Base-by-base conservation (phyloP, 2,329 filamentous ascomycete species). In the Fusarium haematococcum region DNA sequence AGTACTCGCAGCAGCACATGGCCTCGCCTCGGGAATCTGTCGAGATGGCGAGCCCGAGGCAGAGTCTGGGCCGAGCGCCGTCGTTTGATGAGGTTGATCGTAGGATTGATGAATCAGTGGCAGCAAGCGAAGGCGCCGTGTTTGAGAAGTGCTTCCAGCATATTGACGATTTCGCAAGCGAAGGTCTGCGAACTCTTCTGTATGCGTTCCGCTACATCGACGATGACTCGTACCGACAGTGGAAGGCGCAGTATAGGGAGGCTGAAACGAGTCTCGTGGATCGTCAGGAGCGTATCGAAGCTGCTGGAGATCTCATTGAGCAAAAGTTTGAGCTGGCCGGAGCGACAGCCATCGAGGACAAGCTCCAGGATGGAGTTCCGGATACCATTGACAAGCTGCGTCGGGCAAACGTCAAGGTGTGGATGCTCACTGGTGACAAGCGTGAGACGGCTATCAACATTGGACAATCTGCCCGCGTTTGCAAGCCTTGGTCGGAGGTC, bases 371-470 rank as follows among this genome's bases (percentile, higher is more conserved):
- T 67, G 95, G 95, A 8, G 95, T 98, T 0, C 95, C 95, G 0
- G 95, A 97, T 80, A 94, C 95, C 0, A 97, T 98, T 69, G 95
- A 98, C 81, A 97, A 96, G 83, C 87, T 98, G 18, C 90, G 94
- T 43, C 89, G 95, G 25, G 95, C 95, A 2, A 95, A 95, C 71
- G 97, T 98, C 85, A 97, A 97, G 82, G 91, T 98, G 74, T 98
- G 95, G 95, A 98, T 98, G 95, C 86, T 98, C 56, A 98, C 95
- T 3, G 95, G 95, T 33, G 95, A 98, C 81, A 97, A 97, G 83
- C 90, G 95, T 54, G 95, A 98, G 84, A 98, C 95, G 0, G 95
- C 95, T 50, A 96, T 98, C 83, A 97, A 97, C 78, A 96, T 97
- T 74, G 95, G 94, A 0, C 93, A 98, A 78, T 97, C 95, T 0